Evolutionary conservation across 1,284 basidiomycete species (phyloP).

Genomic region (Meira miltonrushii): DNA sequence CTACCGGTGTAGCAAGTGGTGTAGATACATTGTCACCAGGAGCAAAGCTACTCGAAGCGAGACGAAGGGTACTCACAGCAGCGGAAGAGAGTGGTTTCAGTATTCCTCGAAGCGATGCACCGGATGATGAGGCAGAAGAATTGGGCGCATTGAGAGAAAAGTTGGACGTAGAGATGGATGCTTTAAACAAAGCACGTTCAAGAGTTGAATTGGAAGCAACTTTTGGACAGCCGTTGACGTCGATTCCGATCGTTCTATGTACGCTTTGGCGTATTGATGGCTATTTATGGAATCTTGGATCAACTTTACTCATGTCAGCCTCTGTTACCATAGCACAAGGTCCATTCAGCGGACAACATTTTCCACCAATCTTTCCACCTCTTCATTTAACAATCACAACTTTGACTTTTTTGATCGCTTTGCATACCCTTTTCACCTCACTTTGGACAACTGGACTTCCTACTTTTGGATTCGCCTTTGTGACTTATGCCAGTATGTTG

Average conservation of each 20-base stretch:
- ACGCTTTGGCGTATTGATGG: constrained; percentile 45
- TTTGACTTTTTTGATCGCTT: constrained; percentile 22
- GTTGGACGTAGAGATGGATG: constrained; percentile 25
- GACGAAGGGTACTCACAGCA: not conserved
- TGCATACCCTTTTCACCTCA: constrained; percentile 35
- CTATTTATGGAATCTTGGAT: constrained; percentile 44
- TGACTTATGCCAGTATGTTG: constrained; percentile 39
- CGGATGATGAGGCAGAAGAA: constrained; percentile 6
- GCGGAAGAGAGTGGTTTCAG: constrained; percentile 3
- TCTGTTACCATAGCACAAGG: constrained; percentile 40
- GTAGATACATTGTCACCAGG: not conserved
- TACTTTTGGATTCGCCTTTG: constrained; percentile 31
- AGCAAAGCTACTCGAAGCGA: not conserved
- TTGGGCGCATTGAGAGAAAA: not conserved
- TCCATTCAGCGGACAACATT: constrained; percentile 19
- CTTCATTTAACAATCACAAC: constrained; percentile 24
- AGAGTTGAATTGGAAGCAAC: constrained; percentile 38
- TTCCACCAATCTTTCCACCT: constrained; percentile 26
- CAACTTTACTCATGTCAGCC: constrained; percentile 33
- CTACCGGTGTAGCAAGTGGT: not conserved
- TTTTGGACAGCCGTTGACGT: constrained; percentile 37
- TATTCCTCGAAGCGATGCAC: not conserved
- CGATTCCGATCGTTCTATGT: constrained; percentile 34
- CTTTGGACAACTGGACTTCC: constrained; percentile 40
- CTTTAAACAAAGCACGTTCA: constrained; percentile 27